Conservation (phyloP, 1,284 basidiomycete species). For the Austroboletus sp. region DNA sequence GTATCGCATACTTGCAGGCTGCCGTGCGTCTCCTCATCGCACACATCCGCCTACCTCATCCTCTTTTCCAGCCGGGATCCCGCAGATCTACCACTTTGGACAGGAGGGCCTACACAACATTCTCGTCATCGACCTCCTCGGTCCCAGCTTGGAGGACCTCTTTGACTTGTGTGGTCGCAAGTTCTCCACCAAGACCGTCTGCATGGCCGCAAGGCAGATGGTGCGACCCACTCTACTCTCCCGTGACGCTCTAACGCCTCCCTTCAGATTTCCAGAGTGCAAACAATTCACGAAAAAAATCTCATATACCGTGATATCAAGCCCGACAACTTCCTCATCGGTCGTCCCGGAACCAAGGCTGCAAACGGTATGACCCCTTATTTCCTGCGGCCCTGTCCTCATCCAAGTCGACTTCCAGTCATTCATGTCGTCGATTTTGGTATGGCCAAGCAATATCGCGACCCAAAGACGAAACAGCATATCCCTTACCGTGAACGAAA, state of each 20-base stretch:
- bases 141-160: constrained; percentile 92
- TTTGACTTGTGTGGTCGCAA: constrained; percentile 99
- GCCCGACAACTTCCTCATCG: constrained; percentile 97
- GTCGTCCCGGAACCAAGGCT: constrained; percentile 86
- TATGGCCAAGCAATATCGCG: constrained; percentile 97
- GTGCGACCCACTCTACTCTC: constrained; percentile 40
- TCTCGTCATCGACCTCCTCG: constrained; percentile 93
- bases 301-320: constrained; percentile 99
- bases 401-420: constrained; percentile 20
- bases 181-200: constrained; percentile 94
- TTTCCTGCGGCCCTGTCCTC: constrained; percentile 1
- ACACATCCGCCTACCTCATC: constrained; percentile 8
- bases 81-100: constrained; percentile 97
- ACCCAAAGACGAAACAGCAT: constrained; percentile 95
- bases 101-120: constrained; percentile 97
- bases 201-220: constrained; percentile 99
- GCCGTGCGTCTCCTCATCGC: constrained; percentile 71
- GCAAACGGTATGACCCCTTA: constrained; percentile 51
- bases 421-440: constrained; percentile 97
- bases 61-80: constrained; percentile 68
- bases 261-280: constrained; percentile 89
- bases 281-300: constrained; percentile 96
- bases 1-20: constrained; percentile 91
- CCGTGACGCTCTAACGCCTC: constrained; percentile 8
- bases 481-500: constrained; percentile 99